phyloP scores from a whole-genome alignment of 305 asterid genomes.

The Lippia alba region DNA sequence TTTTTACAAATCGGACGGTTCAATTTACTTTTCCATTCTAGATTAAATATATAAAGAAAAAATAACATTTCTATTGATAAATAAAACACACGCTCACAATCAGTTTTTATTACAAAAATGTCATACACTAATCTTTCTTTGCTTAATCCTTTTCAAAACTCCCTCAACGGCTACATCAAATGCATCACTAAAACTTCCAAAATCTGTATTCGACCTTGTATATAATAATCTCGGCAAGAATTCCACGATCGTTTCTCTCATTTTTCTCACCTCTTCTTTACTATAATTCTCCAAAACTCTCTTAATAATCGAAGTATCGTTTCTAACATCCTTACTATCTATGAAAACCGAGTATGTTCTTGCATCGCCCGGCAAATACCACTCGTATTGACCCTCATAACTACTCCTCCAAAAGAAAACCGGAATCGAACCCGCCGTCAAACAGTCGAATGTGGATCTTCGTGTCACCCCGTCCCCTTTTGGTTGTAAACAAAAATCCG shows the following conservation, averaged over 20 bases:
- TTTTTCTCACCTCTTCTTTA: slow-evolving; percentile 46
- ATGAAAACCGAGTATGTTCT: slow-evolving; percentile 52
- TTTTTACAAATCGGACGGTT: no score
- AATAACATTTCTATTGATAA: no score
- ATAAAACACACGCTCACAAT: no score
- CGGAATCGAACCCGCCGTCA: slow-evolving; percentile 82
- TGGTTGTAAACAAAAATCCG: slow-evolving; percentile 75
- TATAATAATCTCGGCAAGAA: slow-evolving; percentile 62
- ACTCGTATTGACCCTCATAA: slow-evolving; percentile 57
- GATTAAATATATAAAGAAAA: no score
- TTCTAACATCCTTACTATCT: slow-evolving; percentile 51
- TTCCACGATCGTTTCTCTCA: slow-evolving; percentile 58
- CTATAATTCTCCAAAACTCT: slow-evolving; percentile 43
- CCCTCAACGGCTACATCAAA: slow-evolving; percentile 70
- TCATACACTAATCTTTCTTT: neutral
- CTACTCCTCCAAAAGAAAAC: slow-evolving; percentile 66
- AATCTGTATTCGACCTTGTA: slow-evolving; percentile 43
- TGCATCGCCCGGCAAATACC: slow-evolving; percentile 60
- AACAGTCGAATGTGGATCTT: slow-evolving; percentile 69
- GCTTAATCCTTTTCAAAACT: slow-evolving; percentile 60
- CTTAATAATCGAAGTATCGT: slow-evolving; percentile 43
- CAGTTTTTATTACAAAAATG: no score
- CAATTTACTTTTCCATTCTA: no score
- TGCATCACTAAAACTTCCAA: slow-evolving; percentile 53
- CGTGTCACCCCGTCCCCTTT: slow-evolving; percentile 77